Conservation (phyloP, 2,329 filamentous ascomycete genomes). For the Fusarium lateritium region DNA sequence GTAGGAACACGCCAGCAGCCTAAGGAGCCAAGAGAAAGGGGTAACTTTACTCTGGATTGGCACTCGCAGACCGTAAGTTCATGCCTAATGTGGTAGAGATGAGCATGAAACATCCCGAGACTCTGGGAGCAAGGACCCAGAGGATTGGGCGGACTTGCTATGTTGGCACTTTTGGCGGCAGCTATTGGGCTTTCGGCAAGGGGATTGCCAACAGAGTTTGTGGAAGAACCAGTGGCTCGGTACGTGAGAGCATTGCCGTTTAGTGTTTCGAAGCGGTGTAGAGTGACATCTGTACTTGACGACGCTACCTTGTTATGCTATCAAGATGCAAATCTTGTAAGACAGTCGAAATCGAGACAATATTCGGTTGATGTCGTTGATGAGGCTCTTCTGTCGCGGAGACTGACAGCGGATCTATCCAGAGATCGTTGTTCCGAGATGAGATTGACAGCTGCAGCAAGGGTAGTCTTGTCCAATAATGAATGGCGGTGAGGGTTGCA, state of each 20-base stretch:
- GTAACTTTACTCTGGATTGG: slow-evolving; percentile 17
- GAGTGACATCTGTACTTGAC: slow-evolving; percentile 8
- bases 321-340: background rate
- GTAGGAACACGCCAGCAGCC: background rate
- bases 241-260: slow-evolving; percentile 28
- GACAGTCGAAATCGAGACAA: background rate
- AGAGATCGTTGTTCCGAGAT: slow-evolving; percentile 26
- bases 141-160: slow-evolving; percentile 26
- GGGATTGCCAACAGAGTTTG: slow-evolving; percentile 40
- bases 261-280: slow-evolving; percentile 21
- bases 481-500: slow-evolving; percentile 25
- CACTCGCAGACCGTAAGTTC: slow-evolving; percentile 23
- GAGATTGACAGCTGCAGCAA: slow-evolving; percentile 40
- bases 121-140: slow-evolving; percentile 31
- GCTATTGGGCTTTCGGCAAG: slow-evolving; percentile 37
- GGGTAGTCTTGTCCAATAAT: slow-evolving; percentile 34
- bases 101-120: slow-evolving; percentile 27
- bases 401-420: slow-evolving; percentile 50
- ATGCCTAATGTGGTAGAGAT: slow-evolving; percentile 28
- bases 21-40: slow-evolving; percentile 35
- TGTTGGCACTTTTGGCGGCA: slow-evolving; percentile 23
- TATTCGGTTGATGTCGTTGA: slow-evolving; percentile 15
- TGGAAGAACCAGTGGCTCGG: slow-evolving; percentile 39
- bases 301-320: background rate
- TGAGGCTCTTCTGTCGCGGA: slow-evolving; percentile 40